Evolutionary conservation across 768 basidiomycete species (phyloP), one percentile per base, ranked within the genome.

Genomic region (Tulasnella sp.): DNA sequence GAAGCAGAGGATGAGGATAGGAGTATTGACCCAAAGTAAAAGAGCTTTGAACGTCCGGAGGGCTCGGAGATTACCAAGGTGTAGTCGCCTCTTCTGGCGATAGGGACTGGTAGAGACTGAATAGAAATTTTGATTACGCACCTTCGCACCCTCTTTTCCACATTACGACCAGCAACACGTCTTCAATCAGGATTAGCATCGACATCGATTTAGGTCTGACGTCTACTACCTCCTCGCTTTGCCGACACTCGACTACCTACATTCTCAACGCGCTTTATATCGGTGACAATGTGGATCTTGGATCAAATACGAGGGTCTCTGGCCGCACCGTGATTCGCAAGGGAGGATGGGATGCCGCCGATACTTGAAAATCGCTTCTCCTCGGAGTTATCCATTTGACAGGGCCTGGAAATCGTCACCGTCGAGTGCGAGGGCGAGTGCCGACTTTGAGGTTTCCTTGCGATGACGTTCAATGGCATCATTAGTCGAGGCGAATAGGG

Each of bases 401-500:
- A 88, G 80, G 79, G 40, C 19, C 40, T 79, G 76, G 29, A 79
- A 74, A 71, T 86, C 83, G 75, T 36, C 25, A 25, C 85, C 84
- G 25, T 85, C 82, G 34, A 88, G 81, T 11, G 82, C 82, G 58
- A 80, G 79, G 12, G 79, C 79, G 85, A 86, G 86, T n/a, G 86
- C 78, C 49, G 82, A 79, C 71, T 86, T 81, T 83, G 74, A 78
- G 78, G 74, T 79, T 69, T 58, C 81, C 78, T 74, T 67, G 12
- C 49, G 40, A 78, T 89, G 85, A 36, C 85, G 86, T 78, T 88
- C 83, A 79, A 96, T 89, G 40, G 97, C 97, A 77, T 94, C 90
- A 84, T 99, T 96, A 25, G 94, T 97, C 1, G 97, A 97, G 1
- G 97, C 97, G 81, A 98, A 99, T 68, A 99, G 82, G 36, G 97